Conservation (phyloP, 1,139 yeast species). For the Hyphopichia buzzinii region DNA sequence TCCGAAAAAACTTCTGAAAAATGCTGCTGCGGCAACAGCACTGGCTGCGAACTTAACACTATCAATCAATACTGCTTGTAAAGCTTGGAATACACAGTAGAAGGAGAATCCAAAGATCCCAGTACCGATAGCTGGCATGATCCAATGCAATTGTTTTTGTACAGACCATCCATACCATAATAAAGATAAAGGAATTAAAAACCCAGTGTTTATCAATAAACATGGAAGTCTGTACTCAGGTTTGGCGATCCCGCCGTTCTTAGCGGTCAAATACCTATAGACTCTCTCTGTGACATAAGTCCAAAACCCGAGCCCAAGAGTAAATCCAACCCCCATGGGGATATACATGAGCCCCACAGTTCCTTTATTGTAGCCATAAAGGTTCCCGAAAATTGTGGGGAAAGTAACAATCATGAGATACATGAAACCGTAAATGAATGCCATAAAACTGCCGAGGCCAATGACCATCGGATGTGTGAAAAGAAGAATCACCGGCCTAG, state of each 20-base stretch:
- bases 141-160: constrained; percentile 40
- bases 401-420: constrained; percentile 47
- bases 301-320: constrained; percentile 41
- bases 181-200: constrained; percentile 39
- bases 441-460: constrained; percentile 47
- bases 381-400: constrained; percentile 33
- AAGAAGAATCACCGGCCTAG: constrained; percentile 38
- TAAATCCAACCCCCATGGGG: constrained; percentile 46
- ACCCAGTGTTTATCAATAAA: constrained; percentile 32
- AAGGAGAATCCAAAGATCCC: constrained; percentile 45
- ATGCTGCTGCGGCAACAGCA: constrained; percentile 48
- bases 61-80: constrained; percentile 44
- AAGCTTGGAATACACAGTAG: constrained; percentile 44
- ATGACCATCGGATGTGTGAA: constrained; percentile 47
- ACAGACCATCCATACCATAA: constrained; percentile 51
- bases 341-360: constrained; percentile 43
- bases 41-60: constrained; percentile 44
- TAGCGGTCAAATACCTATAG: constrained; percentile 25
- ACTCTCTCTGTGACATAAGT: constrained; percentile 31
- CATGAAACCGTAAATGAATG: constrained; percentile 48
- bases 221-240: constrained; percentile 47
- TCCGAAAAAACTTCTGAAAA: constrained; percentile 43
- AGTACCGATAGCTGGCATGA: constrained; percentile 46
- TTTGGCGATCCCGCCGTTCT: constrained; percentile 36
- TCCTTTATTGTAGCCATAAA: constrained; percentile 36